Percentiles rank a stretch among this genome's conserved stretches.
Evolutionary conservation across 345 rosid genomes (phyloP).

Genomic region (Draba incana): DNA sequence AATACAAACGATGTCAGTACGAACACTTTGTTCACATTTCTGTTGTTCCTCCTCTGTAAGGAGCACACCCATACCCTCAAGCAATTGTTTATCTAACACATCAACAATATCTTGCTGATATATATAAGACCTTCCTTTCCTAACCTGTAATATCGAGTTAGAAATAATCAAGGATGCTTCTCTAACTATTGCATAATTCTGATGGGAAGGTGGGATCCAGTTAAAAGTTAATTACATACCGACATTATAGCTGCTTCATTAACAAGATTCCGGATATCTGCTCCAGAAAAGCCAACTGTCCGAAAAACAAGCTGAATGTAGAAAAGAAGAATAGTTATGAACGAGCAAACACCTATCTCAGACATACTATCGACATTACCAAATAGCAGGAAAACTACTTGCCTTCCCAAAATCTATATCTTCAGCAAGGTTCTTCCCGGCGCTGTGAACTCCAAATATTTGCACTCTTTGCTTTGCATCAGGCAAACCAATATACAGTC

Average conservation of each 20-base stretch:
- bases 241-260: constrained; percentile 98
- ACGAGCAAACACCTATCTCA: constrained; percentile 17
- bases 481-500: constrained; percentile 91
- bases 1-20: constrained; percentile 35
- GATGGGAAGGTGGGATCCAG: constrained; percentile 20
- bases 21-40: constrained; percentile 85
- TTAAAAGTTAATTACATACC: constrained; percentile 52
- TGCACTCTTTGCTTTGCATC: constrained; percentile 90
- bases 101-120: constrained; percentile 86
- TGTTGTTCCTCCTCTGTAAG: constrained; percentile 96
- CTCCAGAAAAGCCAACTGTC: constrained; percentile 94
- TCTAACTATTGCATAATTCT: constrained; percentile 18
- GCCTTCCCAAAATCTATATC: constrained; percentile 87
- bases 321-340: constrained; percentile 22
- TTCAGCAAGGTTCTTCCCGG: constrained; percentile 79
- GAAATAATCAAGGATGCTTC: constrained; percentile 24
- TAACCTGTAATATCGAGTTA: constrained; percentile 56
- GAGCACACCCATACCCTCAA: constrained; percentile 98
- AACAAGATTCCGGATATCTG: constrained; percentile 94
- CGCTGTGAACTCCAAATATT: constrained; percentile 89
- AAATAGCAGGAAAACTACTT: constrained; percentile 32
- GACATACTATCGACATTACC: neutral
- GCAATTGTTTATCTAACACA: constrained; percentile 93
- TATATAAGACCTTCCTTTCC: constrained; percentile 82
- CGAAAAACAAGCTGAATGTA: constrained; percentile 87